phyloP scores from a whole-genome alignment of 2,329 filamentous ascomycete species.

The Sporothrix luriei region DNA sequence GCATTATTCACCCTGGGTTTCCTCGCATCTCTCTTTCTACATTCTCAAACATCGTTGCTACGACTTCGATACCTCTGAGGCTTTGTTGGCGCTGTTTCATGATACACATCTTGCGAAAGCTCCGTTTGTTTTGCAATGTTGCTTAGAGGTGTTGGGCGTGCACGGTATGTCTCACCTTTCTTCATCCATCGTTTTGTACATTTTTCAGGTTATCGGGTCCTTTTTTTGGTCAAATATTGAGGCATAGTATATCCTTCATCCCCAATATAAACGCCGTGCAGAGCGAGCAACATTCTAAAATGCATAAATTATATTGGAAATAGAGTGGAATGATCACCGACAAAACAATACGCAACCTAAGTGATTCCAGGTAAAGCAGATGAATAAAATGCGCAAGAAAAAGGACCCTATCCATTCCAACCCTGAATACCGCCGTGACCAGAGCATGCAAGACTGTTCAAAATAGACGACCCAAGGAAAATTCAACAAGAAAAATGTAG shows the following conservation, averaged over 20 bases:
- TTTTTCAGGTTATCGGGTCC: background rate
- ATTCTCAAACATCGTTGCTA: background rate
- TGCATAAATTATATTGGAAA: constrained; percentile 20
- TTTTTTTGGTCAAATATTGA: background rate
- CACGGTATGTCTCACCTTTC: background rate
- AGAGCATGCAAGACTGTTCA: constrained; percentile 1
- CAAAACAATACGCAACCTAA: background rate
- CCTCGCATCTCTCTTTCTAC: background rate
- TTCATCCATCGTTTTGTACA: background rate
- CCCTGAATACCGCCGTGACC: constrained; percentile 10
- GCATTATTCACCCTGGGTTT: background rate
- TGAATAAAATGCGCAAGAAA: background rate
- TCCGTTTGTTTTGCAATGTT: background rate
- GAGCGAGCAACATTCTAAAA: constrained; percentile 10
- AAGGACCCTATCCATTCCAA: constrained; percentile 2
- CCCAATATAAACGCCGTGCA: constrained; percentile 1
- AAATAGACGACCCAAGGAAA: constrained; percentile 20
- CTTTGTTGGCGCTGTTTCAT: constrained; percentile 4
- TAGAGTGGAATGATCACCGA: constrained; percentile 21
- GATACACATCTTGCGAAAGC: constrained; percentile 20
- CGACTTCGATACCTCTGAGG: background rate
- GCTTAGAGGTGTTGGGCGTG: constrained; percentile 17
- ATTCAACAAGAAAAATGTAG: background rate
- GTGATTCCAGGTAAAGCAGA: background rate
- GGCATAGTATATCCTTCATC: background rate